Evolutionary conservation across 2,329 filamentous ascomycete species (phyloP), one percentile per base, ranked within the genome.

Genomic region (Elsinoe perseae): DNA sequence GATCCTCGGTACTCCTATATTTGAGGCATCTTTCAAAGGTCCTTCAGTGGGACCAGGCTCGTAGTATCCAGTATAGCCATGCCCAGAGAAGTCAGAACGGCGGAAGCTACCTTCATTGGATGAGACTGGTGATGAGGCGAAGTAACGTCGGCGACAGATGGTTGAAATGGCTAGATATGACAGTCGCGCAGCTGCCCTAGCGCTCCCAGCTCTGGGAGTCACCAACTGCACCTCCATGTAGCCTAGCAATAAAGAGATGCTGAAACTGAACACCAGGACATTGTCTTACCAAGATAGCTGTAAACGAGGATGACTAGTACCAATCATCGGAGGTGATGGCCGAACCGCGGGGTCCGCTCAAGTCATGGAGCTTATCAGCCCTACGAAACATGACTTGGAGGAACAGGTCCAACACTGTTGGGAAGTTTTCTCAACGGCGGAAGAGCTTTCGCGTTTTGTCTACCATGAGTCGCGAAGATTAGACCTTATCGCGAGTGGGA

Each of bases 41-140:
- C 84, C 84, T 23, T 76, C 72, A 14, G 82, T 85, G 2, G 81
- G 81, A 4, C 78, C 80, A 4, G 83, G 72, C 64, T 86, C 83
- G 71, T 86, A 86, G 60, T 75, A 77, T 42, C 78, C 76, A 7
- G 81, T 82, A 67, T 78, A 86, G 16, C 79, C 79, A 64, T 84
- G 81, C 54, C 76, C 79, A 57, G 78, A 76, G 61, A 85, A 85
- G 69, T 85, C 82, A 7, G 80, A 81, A 36, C 81, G 77, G 61
- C 77, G 74, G 62, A 81, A 83, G 58, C 78, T 73, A 21, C 76
- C 77, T 14, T 44, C 53, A 27, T 46, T 36, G 27, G 38, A 28
- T 16, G 4, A 38, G 28, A 32, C 18, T 14, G 53, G n/a, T 40
- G 61, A 63, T 28, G 61, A 59, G 1, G 65, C 72, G 3, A 75